Evolutionary conservation across 345 rosid species (phyloP), one percentile per base, ranked within the genome.

Genomic region (Acer saccharum): DNA sequence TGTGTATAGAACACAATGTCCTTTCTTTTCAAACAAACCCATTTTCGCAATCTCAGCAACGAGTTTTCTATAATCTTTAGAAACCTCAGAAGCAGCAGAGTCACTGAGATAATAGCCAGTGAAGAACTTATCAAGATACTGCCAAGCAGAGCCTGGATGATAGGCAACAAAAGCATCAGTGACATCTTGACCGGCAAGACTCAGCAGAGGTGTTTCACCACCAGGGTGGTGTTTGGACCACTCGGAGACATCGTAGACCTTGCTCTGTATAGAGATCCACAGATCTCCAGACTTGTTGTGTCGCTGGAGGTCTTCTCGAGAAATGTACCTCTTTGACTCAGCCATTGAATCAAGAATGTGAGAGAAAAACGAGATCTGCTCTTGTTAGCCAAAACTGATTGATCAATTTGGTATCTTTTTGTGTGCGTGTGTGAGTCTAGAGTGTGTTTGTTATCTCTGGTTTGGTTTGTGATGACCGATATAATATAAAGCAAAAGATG

Each of bases 211-310:
- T 41, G 8, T 66, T 16, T 73, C 75, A 4, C 92, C 92, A 1
- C 90, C 90, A 0, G 92, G 92, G 70, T 89, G 92, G 32, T 76
- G 44, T 9, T 81, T 80, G 29, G 72, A 39, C 92, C 92, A 89
- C 2, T 81, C 65, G 0, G 89, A 79, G 71, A 87, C 92, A 64
- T 89, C 71, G 57, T 89, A 89, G 86, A 87, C 68, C 82, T 86
- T 88, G 25, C 89, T 86, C 69, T 86, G 91, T 44, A 88, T 82
- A 3, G 86, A 86, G 82, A 89, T 87, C 92, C 92, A 89, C 0
- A 89, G 85, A 81, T 89, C 92, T 14, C 83, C 86, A 4, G 65
- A 76, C 23, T 69, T 82, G 18, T 81, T 84, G 85, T 89, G 92
- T 17, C 43, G 66, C 35, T 64, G 64, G 7, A 89, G 88, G 74